Evolutionary conservation across 2,329 filamentous ascomycete species (phyloP).

Genomic region (Aspergillus sp.): DNA sequence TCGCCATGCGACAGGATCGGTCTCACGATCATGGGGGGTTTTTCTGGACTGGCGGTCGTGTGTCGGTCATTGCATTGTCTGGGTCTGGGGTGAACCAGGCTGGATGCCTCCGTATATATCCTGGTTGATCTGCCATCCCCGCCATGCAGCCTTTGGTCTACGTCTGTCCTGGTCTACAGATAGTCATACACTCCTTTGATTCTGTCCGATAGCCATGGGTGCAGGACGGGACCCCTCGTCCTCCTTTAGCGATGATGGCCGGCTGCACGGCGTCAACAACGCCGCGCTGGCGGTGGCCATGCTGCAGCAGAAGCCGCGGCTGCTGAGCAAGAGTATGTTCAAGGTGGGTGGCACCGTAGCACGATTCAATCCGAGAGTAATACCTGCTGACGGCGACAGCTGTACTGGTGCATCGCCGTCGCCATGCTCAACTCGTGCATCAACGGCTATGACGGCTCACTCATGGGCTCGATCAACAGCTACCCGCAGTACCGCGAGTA

Average conservation of each 20-base stretch:
- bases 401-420: constrained; percentile 42
- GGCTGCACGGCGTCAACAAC: constrained; percentile 21
- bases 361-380: background rate
- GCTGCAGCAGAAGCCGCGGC: constrained; percentile 30
- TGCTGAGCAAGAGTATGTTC: constrained; percentile 44
- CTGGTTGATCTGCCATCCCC: background rate
- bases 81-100: background rate
- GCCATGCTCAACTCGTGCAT: constrained; percentile 47
- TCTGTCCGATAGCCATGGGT: no score
- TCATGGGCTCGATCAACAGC: constrained; percentile 51
- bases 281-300: constrained; percentile 33
- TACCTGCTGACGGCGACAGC: constrained; percentile 22
- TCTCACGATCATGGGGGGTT: constrained; percentile 1
- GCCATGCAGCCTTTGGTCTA: background rate
- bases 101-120: background rate
- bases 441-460: constrained; percentile 50
- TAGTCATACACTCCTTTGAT: no score
- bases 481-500: constrained; percentile 46
- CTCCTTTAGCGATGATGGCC: constrained; percentile 8
- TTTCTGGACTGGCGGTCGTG: background rate
- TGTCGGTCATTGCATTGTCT: background rate
- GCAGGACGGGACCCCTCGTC: background rate
- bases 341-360: constrained; percentile 27
- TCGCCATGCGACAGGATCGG: background rate
- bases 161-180: no score